Conservation (phyloP, 176 grass and related monocot genomes). For the Dactylis glomerata region DNA sequence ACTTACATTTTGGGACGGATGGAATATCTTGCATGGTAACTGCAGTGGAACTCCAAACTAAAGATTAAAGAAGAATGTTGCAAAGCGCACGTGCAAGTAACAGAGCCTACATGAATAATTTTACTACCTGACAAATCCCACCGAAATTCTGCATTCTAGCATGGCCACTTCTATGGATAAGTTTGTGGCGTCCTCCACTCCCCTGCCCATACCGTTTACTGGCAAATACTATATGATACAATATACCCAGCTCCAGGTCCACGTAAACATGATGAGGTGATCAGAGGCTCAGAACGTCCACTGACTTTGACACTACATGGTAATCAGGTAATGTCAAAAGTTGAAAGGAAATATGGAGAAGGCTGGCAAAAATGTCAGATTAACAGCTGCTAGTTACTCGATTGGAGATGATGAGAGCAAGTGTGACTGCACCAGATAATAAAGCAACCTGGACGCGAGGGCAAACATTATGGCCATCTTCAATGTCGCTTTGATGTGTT, state of each 20-base stretch:
- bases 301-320: background rate
- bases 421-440: background rate
- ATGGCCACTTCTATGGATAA: background rate
- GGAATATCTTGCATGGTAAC: no score
- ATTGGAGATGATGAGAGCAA: background rate
- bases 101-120: background rate
- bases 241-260: background rate
- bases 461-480: background rate
- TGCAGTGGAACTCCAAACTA: background rate
- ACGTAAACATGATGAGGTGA: background rate
- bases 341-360: background rate
- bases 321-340: background rate
- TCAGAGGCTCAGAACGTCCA: background rate
- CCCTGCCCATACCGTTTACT: background rate
- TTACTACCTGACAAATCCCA: background rate
- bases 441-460: conserved; percentile 5
- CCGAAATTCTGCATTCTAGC: background rate
- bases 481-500: background rate
- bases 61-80: no score
- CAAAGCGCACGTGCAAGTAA: background rate
- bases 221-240: background rate
- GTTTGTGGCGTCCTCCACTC: background rate
- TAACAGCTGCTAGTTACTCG: background rate
- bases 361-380: background rate
- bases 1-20: no score